phyloP scores from a whole-genome alignment of 2,329 filamentous ascomycete species.

The Arachnomyces sp. region DNA sequence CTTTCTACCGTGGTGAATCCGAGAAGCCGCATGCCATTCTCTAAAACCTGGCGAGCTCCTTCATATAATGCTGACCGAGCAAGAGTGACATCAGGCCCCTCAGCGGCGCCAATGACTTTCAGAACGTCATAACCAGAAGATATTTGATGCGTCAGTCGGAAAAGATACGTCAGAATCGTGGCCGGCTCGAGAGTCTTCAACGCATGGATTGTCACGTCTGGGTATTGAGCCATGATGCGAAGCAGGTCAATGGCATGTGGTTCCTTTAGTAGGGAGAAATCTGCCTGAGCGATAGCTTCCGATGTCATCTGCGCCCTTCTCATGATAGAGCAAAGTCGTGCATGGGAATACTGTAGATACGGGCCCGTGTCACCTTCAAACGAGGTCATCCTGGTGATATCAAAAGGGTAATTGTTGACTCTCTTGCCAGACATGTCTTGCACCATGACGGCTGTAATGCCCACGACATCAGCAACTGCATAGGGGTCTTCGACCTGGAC shows the following conservation, averaged over 20 bases:
- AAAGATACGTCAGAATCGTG: slow-evolving; percentile 64
- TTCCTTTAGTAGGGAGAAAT: slow-evolving; percentile 63
- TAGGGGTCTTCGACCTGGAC: slow-evolving; percentile 69
- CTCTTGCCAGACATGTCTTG: slow-evolving; percentile 86
- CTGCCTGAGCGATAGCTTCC: slow-evolving; percentile 55
- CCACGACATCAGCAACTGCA: slow-evolving; percentile 68
- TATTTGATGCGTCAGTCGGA: slow-evolving; percentile 32
- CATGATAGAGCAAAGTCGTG: slow-evolving; percentile 58
- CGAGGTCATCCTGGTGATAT: slow-evolving; percentile 73
- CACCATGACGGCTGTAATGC: slow-evolving; percentile 83
- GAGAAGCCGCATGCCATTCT: slow-evolving; percentile 52
- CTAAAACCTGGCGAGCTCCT: slow-evolving; percentile 48
- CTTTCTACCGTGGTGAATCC: slow-evolving; percentile 53
- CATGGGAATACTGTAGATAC: slow-evolving; percentile 77
- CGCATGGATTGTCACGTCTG: slow-evolving; percentile 76
- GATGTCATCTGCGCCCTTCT: slow-evolving; percentile 48
- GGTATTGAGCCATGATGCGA: slow-evolving; percentile 73
- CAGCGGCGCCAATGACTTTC: slow-evolving; percentile 45
- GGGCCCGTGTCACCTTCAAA: slow-evolving; percentile 82
- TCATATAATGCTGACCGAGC: slow-evolving; percentile 50
- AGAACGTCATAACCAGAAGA: slow-evolving; percentile 9
- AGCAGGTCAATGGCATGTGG: slow-evolving; percentile 65
- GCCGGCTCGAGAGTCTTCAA: slow-evolving; percentile 73
- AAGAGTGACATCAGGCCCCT: slow-evolving; percentile 35
- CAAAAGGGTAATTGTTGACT: slow-evolving; percentile 61